These are phyloP conservation scores for Podospora pseudopauciseta DNA, from an alignment of 495 filamentous ascomycete genomes.

Conservation along the genomic window DNA sequence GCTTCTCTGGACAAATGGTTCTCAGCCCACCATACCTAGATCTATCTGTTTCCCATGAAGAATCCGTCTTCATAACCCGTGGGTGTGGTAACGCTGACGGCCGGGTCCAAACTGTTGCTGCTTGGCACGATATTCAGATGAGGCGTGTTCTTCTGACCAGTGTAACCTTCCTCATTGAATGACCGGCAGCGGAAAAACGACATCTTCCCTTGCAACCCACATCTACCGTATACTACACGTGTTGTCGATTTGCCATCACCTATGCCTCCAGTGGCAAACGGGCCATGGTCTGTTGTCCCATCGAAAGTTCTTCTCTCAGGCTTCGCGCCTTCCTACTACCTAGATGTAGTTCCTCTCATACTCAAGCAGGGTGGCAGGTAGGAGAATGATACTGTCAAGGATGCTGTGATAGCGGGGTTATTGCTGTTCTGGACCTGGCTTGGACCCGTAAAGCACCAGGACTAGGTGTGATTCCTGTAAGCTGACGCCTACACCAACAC, in stretches of 20 bases:
- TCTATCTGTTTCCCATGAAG: neutral
- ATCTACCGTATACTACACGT: too few relatives aligned
- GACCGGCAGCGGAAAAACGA: neutral
- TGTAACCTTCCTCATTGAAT: conserved; percentile 9
- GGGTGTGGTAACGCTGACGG: conserved; percentile 1
- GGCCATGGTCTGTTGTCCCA: neutral
- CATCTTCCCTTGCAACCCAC: neutral
- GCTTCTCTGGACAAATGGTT: too few relatives aligned
- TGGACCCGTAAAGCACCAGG: neutral
- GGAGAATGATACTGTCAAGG: neutral
- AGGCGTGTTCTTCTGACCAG: neutral
- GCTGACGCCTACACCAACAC: conserved; percentile 10
- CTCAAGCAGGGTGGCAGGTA: neutral
- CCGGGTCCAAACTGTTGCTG: conserved; percentile 3
- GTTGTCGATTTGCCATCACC: too few relatives aligned
- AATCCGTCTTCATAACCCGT: neutral
- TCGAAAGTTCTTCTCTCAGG: neutral
- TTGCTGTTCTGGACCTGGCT: conserved; percentile 8
- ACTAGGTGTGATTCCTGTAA: neutral
- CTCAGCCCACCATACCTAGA: too few relatives aligned
- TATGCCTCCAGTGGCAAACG: neutral
- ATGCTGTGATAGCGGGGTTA: neutral
- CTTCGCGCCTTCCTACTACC: neutral
- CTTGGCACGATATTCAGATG: neutral
- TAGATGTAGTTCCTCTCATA: neutral